Base-by-base conservation (phyloP, 352 stramenopile species). In the Phytophthora ramorum region DNA sequence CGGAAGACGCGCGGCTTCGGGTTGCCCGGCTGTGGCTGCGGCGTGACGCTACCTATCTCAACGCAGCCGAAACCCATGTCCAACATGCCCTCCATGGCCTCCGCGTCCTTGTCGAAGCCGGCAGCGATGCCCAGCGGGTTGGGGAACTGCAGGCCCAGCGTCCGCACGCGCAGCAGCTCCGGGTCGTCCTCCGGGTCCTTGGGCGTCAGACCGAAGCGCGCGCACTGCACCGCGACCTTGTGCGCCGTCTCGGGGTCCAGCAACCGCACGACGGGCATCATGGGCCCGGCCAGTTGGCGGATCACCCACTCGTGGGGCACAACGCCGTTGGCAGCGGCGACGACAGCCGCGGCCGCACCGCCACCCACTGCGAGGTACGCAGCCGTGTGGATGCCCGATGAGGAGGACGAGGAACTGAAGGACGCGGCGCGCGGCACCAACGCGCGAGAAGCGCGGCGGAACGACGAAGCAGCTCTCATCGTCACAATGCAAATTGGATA, bases 31-130 rank as follows among this genome's bases (percentile, higher is more conserved):
- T 90, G 97, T 7, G 96, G 93, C 68, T 96, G 65, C 0, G 96
- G 96, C 14, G 96, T 99, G 19, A 99, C 96, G 51, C 85, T 94
- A 28, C 91, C 97, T 71, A 99, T 97, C 79, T 99, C 97, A 2
- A 98, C 87, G 71, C 96, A 97, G 30, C 93, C 95, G 79, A 99
- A 99, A 28, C 97, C 97, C 71, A 97, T 78, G 58, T 98, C 90
- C 47, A 98, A 72, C 32, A 99, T 76, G n/a, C 85, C 90, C 46
- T 97, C 79, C 65, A 99, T 95, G 6, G 93, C 94, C 48, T 97
- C 87, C 16, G 80, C 97, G 71, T 99, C 79, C 77, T 99, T 99
- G 75, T 99, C 97, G 76, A 99, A 99, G 49, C 97, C 97, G 1
- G 97, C 97, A 2, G 97, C 97, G 58, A 99, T 92, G 19, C 97